phyloP scores from a whole-genome alignment of 2,329 filamentous ascomycete species.

The Diaporthe vexans region DNA sequence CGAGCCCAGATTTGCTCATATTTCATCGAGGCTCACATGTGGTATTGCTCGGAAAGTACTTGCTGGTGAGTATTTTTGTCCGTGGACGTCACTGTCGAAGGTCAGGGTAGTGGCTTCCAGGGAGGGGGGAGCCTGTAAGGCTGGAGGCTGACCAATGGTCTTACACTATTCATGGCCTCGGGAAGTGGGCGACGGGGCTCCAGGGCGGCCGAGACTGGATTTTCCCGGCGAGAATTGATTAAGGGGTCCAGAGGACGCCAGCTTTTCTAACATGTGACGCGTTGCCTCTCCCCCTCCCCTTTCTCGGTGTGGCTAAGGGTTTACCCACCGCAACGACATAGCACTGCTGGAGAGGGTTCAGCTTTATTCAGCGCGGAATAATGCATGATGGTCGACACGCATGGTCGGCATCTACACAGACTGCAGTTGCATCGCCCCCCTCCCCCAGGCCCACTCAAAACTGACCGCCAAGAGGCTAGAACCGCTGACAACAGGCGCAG shows the following conservation, averaged over 20 bases:
- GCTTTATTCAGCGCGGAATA: not conserved
- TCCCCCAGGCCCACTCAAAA: not conserved
- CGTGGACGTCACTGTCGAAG: constrained; percentile 6
- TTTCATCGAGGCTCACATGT: not conserved
- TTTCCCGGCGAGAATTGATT: constrained; percentile 16
- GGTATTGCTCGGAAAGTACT: not conserved
- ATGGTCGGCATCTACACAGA: not conserved
- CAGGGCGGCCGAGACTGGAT: not conserved
- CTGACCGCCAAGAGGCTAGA: not conserved
- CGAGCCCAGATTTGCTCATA: not conserved
- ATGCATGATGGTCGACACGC: not conserved
- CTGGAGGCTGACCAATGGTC: constrained; percentile 38
- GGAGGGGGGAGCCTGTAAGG: not conserved
- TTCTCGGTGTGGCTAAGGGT: not conserved
- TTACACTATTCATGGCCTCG: constrained; percentile 25
- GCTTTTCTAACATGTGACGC: constrained; percentile 1
- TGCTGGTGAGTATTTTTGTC: constrained; percentile 3
- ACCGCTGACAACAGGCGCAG: not conserved
- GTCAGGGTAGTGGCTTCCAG: not conserved
- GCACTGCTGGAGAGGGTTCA: not conserved
- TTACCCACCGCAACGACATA: not conserved
- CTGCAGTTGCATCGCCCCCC: not conserved
- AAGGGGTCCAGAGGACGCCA: constrained; percentile 8
- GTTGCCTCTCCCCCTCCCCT: constrained; percentile 1
- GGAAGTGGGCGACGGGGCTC: constrained; percentile 10